Percentiles rank a stretch among this genome's conserved stretches.
These are phyloP conservation scores for Phlebopus sp. DNA, from an alignment of 1,284 basidiomycete species.

Conservation along the genomic window DNA sequence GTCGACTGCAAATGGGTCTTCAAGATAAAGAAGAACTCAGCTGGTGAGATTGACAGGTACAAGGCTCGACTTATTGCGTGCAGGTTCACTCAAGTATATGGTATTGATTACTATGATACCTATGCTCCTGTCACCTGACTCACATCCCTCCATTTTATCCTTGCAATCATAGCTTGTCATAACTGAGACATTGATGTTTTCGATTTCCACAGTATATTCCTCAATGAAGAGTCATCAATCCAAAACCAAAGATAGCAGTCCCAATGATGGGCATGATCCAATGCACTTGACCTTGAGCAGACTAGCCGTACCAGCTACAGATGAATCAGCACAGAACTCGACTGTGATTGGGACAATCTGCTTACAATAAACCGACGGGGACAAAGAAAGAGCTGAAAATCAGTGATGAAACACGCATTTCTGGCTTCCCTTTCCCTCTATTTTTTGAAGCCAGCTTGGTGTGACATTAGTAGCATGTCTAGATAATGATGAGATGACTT, in stretches of 20 bases:
- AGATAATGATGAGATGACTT: neutral
- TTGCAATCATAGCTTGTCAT: neutral
- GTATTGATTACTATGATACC: constrained; percentile 7
- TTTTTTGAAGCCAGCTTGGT: constrained; percentile 54
- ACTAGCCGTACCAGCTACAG: constrained; percentile 40
- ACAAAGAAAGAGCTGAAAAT: constrained; percentile 70
- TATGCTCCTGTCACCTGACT: constrained; percentile 25
- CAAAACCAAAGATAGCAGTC: constrained; percentile 42
- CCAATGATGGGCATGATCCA: constrained; percentile 43
- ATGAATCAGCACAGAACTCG: constrained; percentile 1
- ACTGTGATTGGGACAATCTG: constrained; percentile 6
- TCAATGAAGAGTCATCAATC: constrained; percentile 32
- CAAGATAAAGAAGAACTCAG: constrained; percentile 27
- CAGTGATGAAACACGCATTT: constrained; percentile 67
- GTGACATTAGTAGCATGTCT: neutral
- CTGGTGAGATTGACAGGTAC: constrained; percentile 27
- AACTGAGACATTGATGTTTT: constrained; percentile 13
- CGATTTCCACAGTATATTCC: constrained; percentile 12
- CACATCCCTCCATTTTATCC: constrained; percentile 21
- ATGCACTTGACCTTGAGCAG: constrained; percentile 33
- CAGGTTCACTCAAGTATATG: constrained; percentile 12
- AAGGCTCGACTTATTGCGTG: constrained; percentile 16
- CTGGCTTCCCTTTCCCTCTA: constrained; percentile 63
- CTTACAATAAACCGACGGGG: constrained; percentile 70
- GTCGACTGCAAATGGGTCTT: constrained; percentile 34